Conservation (phyloP, 257 asterid genomes). For the Cruciata laevipes region DNA sequence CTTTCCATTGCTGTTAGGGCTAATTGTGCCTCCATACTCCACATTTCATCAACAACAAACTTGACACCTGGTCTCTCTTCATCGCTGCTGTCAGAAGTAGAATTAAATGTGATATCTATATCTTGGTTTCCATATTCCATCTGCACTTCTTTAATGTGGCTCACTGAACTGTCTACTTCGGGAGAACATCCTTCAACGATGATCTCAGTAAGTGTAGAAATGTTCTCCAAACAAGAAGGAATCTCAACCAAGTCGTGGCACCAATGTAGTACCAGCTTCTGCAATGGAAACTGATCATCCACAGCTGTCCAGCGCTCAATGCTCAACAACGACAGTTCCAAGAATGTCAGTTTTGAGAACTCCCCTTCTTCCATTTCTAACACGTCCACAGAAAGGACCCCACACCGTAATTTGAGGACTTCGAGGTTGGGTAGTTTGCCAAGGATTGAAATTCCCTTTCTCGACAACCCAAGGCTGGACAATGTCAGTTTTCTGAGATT, state of each 20-base stretch:
- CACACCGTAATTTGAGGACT: conserved; percentile 3
- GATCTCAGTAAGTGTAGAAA: neutral
- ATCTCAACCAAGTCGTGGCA: neutral
- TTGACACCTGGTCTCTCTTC: no score
- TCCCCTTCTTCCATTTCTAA: conserved; percentile 10
- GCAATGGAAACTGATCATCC: neutral
- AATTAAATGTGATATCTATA: no score
- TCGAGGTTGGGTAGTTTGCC: conserved; percentile 3
- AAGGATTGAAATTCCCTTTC: neutral
- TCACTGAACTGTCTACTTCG: no score
- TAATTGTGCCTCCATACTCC: no score
- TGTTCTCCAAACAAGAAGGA: neutral
- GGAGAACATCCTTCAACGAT: neutral
- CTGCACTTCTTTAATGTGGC: no score
- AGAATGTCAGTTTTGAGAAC: conserved; percentile 6
- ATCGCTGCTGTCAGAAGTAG: no score
- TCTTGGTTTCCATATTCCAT: no score
- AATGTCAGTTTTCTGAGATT: neutral
- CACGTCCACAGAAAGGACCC: neutral
- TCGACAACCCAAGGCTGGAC: neutral
- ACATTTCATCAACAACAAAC: no score
- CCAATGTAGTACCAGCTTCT: neutral
- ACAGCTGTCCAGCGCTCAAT: conserved; percentile 8
- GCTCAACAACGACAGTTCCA: neutral
- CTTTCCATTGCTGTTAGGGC: no score